Percentiles rank a stretch among this genome's conserved stretches.
These are phyloP conservation scores for Acacia melanoxylon DNA, from an alignment of 306 rosid species.

Conservation along the genomic window DNA sequence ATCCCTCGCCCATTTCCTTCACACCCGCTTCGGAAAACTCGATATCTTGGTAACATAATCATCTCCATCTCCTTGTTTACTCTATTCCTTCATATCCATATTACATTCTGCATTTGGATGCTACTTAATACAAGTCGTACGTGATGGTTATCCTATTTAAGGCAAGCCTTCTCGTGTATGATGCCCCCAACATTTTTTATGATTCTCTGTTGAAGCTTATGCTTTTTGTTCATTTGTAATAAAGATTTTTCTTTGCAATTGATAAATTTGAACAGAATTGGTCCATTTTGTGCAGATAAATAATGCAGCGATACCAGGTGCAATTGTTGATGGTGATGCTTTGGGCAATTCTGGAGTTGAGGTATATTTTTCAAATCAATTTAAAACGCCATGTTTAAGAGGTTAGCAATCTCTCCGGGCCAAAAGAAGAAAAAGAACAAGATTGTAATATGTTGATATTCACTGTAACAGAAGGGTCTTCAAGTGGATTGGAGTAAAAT, in stretches of 20 bases:
- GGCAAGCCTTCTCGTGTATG: background rate
- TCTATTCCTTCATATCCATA: background rate
- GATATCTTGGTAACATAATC: slow-evolving; percentile 16
- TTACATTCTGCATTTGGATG: background rate
- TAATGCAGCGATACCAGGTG: slow-evolving; percentile 52
- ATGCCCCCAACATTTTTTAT: background rate
- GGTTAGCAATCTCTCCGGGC: background rate
- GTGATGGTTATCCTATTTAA: background rate
- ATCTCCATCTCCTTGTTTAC: background rate
- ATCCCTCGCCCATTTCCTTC: slow-evolving; percentile 35
- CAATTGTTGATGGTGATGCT: slow-evolving; percentile 31
- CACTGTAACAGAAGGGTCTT: background rate
- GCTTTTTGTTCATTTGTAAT: no score
- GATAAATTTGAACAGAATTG: background rate
- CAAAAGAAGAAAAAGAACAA: background rate
- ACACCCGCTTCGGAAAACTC: slow-evolving; percentile 32
- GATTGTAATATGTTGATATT: background rate
- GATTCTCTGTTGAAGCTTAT: background rate
- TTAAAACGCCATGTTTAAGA: background rate
- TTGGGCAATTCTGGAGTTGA: slow-evolving; percentile 24
- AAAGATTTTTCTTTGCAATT: background rate
- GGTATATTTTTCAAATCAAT: slow-evolving; percentile 25
- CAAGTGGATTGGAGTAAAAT: slow-evolving; percentile 34
- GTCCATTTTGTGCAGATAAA: slow-evolving; percentile 36
- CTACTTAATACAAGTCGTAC: background rate